phyloP scores from a whole-genome alignment of 129 eudicot species.

The Helianthus tuberosus region DNA sequence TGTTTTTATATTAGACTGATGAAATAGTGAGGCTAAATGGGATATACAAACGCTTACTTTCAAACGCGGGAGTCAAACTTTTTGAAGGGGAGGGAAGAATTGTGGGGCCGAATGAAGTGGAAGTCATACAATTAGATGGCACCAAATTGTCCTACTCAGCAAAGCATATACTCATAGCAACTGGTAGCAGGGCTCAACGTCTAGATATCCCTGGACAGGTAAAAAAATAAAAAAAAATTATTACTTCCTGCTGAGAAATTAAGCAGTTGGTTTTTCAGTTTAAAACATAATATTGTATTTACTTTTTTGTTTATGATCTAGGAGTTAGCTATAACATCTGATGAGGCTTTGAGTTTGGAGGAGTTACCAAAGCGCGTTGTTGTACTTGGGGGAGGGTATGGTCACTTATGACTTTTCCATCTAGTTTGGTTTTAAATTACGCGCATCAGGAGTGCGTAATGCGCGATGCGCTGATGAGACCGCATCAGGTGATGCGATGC shows the following conservation, averaged over 20 bases:
- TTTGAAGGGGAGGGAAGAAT: constrained; percentile 89
- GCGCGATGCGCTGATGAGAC: too few relatives aligned
- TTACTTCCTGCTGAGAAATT: constrained; percentile 6
- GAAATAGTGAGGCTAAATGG: constrained; percentile 80
- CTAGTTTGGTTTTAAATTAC: neutral
- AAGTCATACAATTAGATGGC: constrained; percentile 80
- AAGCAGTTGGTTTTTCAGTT: neutral
- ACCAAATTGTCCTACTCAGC: constrained; percentile 74
- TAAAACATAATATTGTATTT: neutral
- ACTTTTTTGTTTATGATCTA: constrained; percentile 15
- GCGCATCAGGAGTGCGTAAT: too few relatives aligned
- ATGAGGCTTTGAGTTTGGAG: constrained; percentile 96
- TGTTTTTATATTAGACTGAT: constrained; percentile 58
- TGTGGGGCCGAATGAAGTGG: constrained; percentile 86
- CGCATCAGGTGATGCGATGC: too few relatives aligned
- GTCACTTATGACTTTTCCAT: constrained; percentile 15
- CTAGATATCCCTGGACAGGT: constrained; percentile 90
- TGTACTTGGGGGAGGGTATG: constrained; percentile 93
- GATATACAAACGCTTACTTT: constrained; percentile 77
- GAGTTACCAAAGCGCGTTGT: constrained; percentile 92
- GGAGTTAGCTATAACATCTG: constrained; percentile 96
- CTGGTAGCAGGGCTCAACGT: constrained; percentile 95
- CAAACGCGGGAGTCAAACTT: constrained; percentile 84
- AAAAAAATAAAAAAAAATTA: neutral
- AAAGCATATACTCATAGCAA: constrained; percentile 85